Evolutionary conservation across 2,329 filamentous ascomycete genomes (phyloP).

Genomic region (Pezicula rhizophila): DNA sequence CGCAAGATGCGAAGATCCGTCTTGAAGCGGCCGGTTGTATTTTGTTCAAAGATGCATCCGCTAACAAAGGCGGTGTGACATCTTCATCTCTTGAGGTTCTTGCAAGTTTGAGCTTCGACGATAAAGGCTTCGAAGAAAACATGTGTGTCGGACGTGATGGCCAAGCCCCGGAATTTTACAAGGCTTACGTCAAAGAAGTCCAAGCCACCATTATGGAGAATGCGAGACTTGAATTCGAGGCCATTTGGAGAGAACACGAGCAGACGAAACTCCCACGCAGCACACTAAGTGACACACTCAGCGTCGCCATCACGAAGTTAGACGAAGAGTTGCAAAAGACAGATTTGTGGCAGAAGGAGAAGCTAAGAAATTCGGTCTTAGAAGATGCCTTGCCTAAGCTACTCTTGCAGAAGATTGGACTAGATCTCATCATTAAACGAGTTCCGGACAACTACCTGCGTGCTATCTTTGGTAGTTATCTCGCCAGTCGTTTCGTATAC

Average conservation of each 20-base stretch:
- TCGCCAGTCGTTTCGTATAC: conserved; percentile 94
- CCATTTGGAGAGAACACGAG: conserved; percentile 93
- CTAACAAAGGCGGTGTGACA: conserved; percentile 97
- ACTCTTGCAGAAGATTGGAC: conserved; percentile 80
- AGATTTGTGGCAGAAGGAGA: conserved; percentile 80
- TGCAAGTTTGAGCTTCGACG: conserved; percentile 89
- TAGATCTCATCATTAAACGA: conserved; percentile 78
- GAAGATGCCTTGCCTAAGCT: conserved; percentile 80
- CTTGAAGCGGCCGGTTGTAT: conserved; percentile 93
- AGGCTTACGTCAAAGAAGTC: conserved; percentile 85
- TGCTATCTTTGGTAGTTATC: conserved; percentile 91
- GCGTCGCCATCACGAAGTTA: conserved; percentile 86
- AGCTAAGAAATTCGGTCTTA: conserved; percentile 72
- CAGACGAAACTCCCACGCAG: conserved; percentile 73
- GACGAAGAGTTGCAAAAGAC: conserved; percentile 95
- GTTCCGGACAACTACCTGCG: conserved; percentile 90
- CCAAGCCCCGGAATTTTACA: conserved; percentile 81
- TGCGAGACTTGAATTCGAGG: conserved; percentile 90
- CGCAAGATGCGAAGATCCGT: conserved; percentile 92
- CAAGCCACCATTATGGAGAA: conserved; percentile 89
- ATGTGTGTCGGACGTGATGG: conserved; percentile 84
- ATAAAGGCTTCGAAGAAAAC: conserved; percentile 78
- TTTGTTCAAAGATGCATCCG: conserved; percentile 94
- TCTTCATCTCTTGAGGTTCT: conserved; percentile 95
- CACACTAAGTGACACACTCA: conserved; percentile 86